phyloP scores from a whole-genome alignment of 1,284 basidiomycete species.

The Apiotrichum akiyoshidainum region DNA sequence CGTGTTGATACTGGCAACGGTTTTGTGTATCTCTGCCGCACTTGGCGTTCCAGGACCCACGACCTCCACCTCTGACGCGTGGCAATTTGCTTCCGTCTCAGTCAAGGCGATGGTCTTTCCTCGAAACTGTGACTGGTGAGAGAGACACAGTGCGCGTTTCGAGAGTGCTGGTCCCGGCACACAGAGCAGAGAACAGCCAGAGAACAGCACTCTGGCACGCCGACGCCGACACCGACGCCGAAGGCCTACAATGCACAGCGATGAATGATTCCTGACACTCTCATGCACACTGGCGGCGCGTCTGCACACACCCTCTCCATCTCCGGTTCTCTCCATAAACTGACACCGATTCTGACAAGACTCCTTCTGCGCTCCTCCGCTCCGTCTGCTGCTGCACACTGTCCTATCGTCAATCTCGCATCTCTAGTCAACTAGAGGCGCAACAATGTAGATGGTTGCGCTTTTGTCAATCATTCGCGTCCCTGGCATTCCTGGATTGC shows the following conservation, averaged over 20 bases:
- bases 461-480: slow-evolving; percentile 6
- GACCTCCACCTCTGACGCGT: slow-evolving; percentile 10
- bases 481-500: slow-evolving; percentile 1
- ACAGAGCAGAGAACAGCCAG: too few relatives aligned
- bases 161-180: too few relatives aligned
- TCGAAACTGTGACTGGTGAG: not conserved
- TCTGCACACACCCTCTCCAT: too few relatives aligned
- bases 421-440: slow-evolving; percentile 8
- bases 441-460: not conserved
- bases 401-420: slow-evolving; percentile 7
- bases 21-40: slow-evolving; percentile 4
- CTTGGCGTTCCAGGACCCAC: not conserved
- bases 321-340: too few relatives aligned
- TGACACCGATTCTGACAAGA: too few relatives aligned
- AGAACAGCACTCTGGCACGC: too few relatives aligned
- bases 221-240: too few relatives aligned
- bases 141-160: too few relatives aligned
- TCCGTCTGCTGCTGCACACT: not conserved
- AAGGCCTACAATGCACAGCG: too few relatives aligned
- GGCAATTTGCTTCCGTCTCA: slow-evolving; percentile 7
- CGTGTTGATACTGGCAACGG: not conserved
- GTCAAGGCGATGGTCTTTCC: too few relatives aligned
- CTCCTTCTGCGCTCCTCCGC: not conserved
- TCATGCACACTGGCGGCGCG: too few relatives aligned
- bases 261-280: too few relatives aligned